phyloP scores from a whole-genome alignment of 352 stramenopile genomes.

The Pythium monospermum region DNA sequence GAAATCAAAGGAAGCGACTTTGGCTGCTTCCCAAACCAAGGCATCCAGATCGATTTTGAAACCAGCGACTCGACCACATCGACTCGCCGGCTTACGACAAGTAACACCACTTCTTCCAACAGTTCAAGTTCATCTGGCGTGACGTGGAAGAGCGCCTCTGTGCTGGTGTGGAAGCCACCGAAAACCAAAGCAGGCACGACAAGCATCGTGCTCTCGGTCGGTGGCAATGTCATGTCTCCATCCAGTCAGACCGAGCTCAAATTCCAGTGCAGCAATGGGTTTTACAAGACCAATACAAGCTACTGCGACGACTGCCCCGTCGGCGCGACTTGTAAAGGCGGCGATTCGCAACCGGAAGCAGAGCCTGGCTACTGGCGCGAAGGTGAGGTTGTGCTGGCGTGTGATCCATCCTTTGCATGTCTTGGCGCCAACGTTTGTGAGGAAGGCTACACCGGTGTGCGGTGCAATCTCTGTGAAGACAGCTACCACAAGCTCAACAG shows the following conservation, averaged over 20 bases:
- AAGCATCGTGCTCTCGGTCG: slow-evolving; percentile 51
- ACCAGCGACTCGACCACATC: slow-evolving; percentile 1
- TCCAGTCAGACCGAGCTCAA: slow-evolving; percentile 53
- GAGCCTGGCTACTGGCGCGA: slow-evolving; percentile 53
- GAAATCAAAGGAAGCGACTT: slow-evolving; percentile 62
- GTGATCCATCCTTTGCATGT: slow-evolving; percentile 51
- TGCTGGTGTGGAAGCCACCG: slow-evolving; percentile 50
- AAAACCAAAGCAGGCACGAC: slow-evolving; percentile 51
- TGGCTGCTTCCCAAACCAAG: slow-evolving; percentile 56
- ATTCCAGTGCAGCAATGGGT: slow-evolving; percentile 57
- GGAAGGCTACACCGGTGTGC: slow-evolving; percentile 34
- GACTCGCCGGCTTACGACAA: not conserved
- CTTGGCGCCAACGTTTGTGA: slow-evolving; percentile 47
- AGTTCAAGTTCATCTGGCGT: slow-evolving; percentile 26
- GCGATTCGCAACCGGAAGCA: slow-evolving; percentile 39
- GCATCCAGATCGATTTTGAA: slow-evolving; percentile 44
- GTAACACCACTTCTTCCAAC: not conserved
- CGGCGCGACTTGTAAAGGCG: slow-evolving; percentile 45
- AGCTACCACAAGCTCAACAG: slow-evolving; percentile 62
- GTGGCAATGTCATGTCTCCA: slow-evolving; percentile 53
- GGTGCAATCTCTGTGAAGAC: slow-evolving; percentile 40
- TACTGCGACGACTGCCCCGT: slow-evolving; percentile 50
- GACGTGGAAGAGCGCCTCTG: slow-evolving; percentile 41
- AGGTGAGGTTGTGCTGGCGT: slow-evolving; percentile 43
- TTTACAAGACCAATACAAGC: slow-evolving; percentile 35